Evolutionary conservation across 2,329 filamentous ascomycete species (phyloP).

Genomic region (Aspergillus pseudoviridinutans): DNA sequence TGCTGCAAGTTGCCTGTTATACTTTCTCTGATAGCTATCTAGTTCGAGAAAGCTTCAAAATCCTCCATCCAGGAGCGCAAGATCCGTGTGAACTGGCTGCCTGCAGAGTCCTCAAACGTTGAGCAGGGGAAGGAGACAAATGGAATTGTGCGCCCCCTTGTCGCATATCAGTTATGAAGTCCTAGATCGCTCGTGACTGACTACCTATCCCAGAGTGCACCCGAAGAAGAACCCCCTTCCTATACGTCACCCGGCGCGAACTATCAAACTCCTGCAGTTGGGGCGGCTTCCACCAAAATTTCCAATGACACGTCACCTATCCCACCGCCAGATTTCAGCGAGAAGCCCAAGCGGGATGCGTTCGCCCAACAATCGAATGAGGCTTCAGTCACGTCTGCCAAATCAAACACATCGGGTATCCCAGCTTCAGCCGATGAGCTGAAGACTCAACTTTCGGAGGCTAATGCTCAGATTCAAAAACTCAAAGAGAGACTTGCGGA

Average conservation of each 20-base stretch:
- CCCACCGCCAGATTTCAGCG: conserved; percentile 33
- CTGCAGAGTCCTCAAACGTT: conserved; percentile 47
- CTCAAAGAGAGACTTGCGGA: conserved; percentile 63
- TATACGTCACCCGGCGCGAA: conserved; percentile 54
- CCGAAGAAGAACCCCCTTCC: conserved; percentile 48
- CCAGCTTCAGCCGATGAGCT: conserved; percentile 58
- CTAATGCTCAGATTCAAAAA: conserved; percentile 67
- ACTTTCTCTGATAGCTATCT: conserved; percentile 12
- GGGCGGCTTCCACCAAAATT: conserved; percentile 42
- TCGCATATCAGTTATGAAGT: neutral
- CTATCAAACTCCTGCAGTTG: conserved; percentile 43
- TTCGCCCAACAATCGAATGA: conserved; percentile 37
- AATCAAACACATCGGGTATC: conserved; percentile 48
- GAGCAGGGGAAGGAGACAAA: conserved; percentile 26
- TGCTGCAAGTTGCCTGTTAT: conserved; percentile 10
- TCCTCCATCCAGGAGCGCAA: conserved; percentile 83
- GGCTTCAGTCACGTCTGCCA: conserved; percentile 36
- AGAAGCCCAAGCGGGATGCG: conserved; percentile 34
- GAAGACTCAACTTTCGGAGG: conserved; percentile 68
- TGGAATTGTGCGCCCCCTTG: conserved; percentile 30
- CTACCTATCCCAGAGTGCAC: conserved; percentile 19
- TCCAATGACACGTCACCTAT: conserved; percentile 32
- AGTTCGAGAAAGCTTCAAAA: conserved; percentile 78
- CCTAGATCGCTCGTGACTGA: conserved; percentile 1
- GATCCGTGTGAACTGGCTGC: conserved; percentile 84